These are phyloP conservation scores for Davidsoniella eucalypti DNA, from an alignment of 2,329 filamentous ascomycete genomes.

Conservation along the genomic window DNA sequence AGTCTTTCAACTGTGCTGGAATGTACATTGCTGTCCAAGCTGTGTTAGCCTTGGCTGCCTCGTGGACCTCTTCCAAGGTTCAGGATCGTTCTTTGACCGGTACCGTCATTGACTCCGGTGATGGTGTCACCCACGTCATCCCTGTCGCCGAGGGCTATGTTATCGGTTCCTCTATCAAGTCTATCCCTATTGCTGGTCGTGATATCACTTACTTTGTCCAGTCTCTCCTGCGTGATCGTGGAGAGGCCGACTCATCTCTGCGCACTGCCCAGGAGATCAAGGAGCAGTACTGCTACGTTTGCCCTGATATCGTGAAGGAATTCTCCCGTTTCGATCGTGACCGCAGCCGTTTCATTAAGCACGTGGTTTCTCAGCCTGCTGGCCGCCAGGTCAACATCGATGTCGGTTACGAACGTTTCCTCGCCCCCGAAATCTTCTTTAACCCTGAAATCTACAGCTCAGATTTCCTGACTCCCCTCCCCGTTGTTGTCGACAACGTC, in stretches of 20 bases:
- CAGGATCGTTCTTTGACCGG: slow-evolving; percentile 90
- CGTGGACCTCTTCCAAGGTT: slow-evolving; percentile 97
- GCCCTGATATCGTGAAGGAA: slow-evolving; percentile 97
- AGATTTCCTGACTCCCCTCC: slow-evolving; percentile 90
- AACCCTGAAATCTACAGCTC: slow-evolving; percentile 99
- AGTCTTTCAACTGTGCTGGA: slow-evolving; percentile 98
- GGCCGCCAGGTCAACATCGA: slow-evolving; percentile 76
- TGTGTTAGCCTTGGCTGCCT: slow-evolving; percentile 86
- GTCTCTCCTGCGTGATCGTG: slow-evolving; percentile 83
- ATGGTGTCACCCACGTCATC: slow-evolving; percentile 97
- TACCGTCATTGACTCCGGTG: slow-evolving; percentile 95
- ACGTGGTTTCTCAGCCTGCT: slow-evolving; percentile 71
- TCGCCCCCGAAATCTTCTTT: slow-evolving; percentile 98
- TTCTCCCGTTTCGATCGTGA: slow-evolving; percentile 90
- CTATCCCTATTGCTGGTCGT: slow-evolving; percentile 90
- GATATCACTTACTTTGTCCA: slow-evolving; percentile 99
- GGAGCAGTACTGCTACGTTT: slow-evolving; percentile 97
- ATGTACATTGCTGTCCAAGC: slow-evolving; percentile 98
- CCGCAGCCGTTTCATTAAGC: slow-evolving; percentile 76
- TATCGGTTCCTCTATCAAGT: slow-evolving; percentile 98
- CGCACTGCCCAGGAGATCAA: slow-evolving; percentile 98
- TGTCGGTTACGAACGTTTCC: slow-evolving; percentile 92
- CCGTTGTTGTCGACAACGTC: slow-evolving; percentile 84
- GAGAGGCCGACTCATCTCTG: slow-evolving; percentile 88
- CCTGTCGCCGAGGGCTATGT: slow-evolving; percentile 97